phyloP scores from a whole-genome alignment of 1,284 basidiomycete genomes.

The Stygiomarasmius scandens region DNA sequence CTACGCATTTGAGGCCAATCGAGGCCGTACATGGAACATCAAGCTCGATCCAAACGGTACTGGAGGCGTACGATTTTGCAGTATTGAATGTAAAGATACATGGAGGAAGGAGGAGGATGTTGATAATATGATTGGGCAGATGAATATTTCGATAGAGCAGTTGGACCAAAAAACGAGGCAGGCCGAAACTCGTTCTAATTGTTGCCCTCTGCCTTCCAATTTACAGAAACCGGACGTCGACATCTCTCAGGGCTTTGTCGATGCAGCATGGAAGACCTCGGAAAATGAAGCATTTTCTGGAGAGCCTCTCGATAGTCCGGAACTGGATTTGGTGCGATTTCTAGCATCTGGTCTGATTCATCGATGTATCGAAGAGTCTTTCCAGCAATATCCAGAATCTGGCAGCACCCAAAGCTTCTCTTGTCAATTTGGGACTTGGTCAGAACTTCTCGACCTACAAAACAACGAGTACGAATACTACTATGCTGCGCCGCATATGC shows the following conservation, averaged over 20 bases:
- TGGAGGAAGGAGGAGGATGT: constrained; percentile 44
- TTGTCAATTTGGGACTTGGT: constrained; percentile 33
- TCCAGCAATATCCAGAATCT: constrained; percentile 15
- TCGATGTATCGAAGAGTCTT: constrained; percentile 41
- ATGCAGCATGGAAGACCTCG: constrained; percentile 37
- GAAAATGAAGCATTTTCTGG: constrained; percentile 24
- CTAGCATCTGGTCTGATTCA: constrained; percentile 48
- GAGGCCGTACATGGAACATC: constrained; percentile 44
- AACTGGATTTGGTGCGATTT: constrained; percentile 55
- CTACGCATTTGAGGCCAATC: constrained; percentile 52
- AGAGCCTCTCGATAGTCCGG: constrained; percentile 46
- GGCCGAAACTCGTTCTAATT: constrained; percentile 18
- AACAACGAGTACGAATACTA: constrained; percentile 49
- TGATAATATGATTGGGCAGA: constrained; percentile 31
- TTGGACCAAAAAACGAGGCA: constrained; percentile 36
- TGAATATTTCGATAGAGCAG: constrained; percentile 36
- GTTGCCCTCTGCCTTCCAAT: background rate
- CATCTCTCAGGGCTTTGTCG: constrained; percentile 33
- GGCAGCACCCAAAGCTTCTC: constrained; percentile 6
- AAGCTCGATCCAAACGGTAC: constrained; percentile 31
- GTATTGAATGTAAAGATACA: constrained; percentile 42
- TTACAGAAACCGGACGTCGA: constrained; percentile 1
- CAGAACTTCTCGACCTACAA: constrained; percentile 48
- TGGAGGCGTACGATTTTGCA: constrained; percentile 59
- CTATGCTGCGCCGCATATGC: constrained; percentile 42